phyloP scores from a whole-genome alignment of 2,329 filamentous ascomycete genomes.

The Alternaria hordeiaustralica region DNA sequence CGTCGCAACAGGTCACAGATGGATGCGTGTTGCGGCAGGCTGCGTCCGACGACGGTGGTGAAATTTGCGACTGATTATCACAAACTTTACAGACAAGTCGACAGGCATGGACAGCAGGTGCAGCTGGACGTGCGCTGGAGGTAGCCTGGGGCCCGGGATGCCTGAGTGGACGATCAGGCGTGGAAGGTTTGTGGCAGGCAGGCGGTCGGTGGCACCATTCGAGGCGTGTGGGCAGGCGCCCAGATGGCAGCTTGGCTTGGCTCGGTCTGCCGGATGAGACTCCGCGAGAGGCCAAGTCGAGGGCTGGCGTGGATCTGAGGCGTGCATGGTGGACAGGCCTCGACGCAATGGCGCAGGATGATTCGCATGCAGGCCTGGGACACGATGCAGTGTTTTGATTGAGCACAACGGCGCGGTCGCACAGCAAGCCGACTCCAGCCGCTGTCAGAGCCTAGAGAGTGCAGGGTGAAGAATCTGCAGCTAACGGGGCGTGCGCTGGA shows the following conservation, averaged over 20 bases:
- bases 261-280: slow-evolving; percentile 25
- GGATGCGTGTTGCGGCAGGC: slow-evolving; percentile 31
- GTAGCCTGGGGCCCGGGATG: slow-evolving; percentile 13
- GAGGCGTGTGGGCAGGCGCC: slow-evolving; percentile 27
- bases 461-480: slow-evolving; percentile 27
- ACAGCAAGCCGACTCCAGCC: slow-evolving; percentile 38
- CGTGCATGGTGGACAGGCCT: slow-evolving; percentile 27
- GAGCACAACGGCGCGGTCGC: slow-evolving; percentile 34
- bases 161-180: slow-evolving; percentile 21
- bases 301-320: slow-evolving; percentile 20
- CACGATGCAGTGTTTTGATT: slow-evolving; percentile 33
- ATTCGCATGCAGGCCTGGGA: slow-evolving; percentile 30
- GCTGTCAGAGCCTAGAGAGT: slow-evolving; percentile 11
- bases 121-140: slow-evolving; percentile 12
- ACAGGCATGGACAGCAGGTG: slow-evolving; percentile 21
- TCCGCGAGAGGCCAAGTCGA: slow-evolving; percentile 18
- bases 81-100: slow-evolving; percentile 24
- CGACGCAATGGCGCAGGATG: slow-evolving; percentile 27
- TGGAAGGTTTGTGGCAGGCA: slow-evolving; percentile 10
- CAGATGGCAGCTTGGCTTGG: slow-evolving; percentile 22
- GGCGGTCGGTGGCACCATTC: slow-evolving; percentile 18
- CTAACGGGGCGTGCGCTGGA: slow-evolving; percentile 29
- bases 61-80: slow-evolving; percentile 10
- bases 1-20: slow-evolving; percentile 12
- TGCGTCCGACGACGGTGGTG: slow-evolving; percentile 20